Percentiles rank a stretch among this genome's conserved stretches.
Evolutionary conservation across 2,329 filamentous ascomycete species (phyloP).

Genomic region (Fusarium staphyleae): DNA sequence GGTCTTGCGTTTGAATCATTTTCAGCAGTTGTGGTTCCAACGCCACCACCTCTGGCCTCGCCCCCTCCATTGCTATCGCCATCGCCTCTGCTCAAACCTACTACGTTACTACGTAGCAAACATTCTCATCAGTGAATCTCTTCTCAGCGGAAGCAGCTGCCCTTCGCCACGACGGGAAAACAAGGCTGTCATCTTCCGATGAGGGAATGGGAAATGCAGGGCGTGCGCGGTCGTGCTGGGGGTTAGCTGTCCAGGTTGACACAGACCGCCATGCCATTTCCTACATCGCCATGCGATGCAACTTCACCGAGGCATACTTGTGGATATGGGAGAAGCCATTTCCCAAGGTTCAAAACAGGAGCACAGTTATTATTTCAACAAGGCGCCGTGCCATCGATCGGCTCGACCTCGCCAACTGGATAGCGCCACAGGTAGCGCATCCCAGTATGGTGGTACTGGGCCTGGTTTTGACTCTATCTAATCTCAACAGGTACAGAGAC

Average conservation of each 20-base stretch:
- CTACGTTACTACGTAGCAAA: too few species aligned
- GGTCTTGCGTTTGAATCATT: constrained; percentile 6
- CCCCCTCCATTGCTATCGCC: not conserved
- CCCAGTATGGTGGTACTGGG: constrained; percentile 31
- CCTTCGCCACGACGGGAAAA: constrained; percentile 18
- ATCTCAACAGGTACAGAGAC: constrained; percentile 16
- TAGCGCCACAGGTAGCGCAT: constrained; percentile 22
- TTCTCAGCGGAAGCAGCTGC: constrained; percentile 8
- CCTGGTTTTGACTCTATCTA: constrained; percentile 23
- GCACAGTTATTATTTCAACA: constrained; percentile 5
- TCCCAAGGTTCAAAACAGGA: constrained; percentile 2
- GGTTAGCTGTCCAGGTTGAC: constrained; percentile 13
- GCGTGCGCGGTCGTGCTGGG: constrained; percentile 2
- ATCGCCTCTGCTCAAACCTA: not conserved
- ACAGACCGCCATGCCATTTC: constrained; percentile 26
- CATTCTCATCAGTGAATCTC: constrained; percentile 8
- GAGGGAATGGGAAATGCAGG: not conserved
- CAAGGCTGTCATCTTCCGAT: constrained; percentile 3
- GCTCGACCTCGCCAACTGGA: constrained; percentile 27
- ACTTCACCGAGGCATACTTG: constrained; percentile 23
- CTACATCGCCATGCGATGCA: constrained; percentile 15
- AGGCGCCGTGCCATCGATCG: constrained; percentile 20
- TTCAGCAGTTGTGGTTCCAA: not conserved
- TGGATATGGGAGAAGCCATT: constrained; percentile 26
- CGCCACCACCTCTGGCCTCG: constrained; percentile 15